phyloP scores from a whole-genome alignment of 345 rosid genomes.

The Citrus cavaleriei region DNA sequence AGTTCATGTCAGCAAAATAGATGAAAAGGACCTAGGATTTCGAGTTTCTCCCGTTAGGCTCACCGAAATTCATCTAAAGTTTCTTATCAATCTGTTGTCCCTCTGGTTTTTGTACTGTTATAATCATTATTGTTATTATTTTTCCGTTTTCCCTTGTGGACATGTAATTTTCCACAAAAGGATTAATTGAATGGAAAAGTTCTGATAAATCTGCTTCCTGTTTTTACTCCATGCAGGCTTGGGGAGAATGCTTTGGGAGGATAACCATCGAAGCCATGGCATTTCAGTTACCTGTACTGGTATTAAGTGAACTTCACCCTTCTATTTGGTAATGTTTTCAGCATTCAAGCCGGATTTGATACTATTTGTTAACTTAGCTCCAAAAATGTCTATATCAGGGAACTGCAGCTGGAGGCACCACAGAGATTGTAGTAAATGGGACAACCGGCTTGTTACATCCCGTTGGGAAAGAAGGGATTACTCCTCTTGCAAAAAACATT shows the following conservation, averaged over 20 bases:
- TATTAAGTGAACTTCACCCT: slow-evolving; percentile 13
- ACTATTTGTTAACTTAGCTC: neutral
- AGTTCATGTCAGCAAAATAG: neutral
- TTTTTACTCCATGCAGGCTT: slow-evolving; percentile 24
- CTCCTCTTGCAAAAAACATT: slow-evolving; percentile 38
- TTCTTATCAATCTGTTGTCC: neutral
- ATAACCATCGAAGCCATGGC: slow-evolving; percentile 65
- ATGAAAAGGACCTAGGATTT: neutral
- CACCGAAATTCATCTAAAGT: neutral
- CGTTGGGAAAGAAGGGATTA: slow-evolving; percentile 40
- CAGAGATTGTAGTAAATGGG: slow-evolving; percentile 46
- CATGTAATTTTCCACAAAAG: neutral
- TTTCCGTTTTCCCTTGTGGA: neutral
- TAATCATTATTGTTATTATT: neutral
- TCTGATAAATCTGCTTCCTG: neutral
- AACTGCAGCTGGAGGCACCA: slow-evolving; percentile 52
- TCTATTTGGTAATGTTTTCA: neutral
- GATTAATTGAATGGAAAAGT: neutral
- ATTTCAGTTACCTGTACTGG: slow-evolving; percentile 56
- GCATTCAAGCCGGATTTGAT: neutral
- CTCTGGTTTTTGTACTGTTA: neutral
- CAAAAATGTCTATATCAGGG: slow-evolving; percentile 22
- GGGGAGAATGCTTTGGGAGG: slow-evolving; percentile 62
- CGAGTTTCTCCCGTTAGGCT: neutral
- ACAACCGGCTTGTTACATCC: slow-evolving; percentile 50